These are phyloP conservation scores for Macrophomina pseudophaseolina DNA, from an alignment of 2,329 filamentous ascomycete genomes.

Conservation along the genomic window DNA sequence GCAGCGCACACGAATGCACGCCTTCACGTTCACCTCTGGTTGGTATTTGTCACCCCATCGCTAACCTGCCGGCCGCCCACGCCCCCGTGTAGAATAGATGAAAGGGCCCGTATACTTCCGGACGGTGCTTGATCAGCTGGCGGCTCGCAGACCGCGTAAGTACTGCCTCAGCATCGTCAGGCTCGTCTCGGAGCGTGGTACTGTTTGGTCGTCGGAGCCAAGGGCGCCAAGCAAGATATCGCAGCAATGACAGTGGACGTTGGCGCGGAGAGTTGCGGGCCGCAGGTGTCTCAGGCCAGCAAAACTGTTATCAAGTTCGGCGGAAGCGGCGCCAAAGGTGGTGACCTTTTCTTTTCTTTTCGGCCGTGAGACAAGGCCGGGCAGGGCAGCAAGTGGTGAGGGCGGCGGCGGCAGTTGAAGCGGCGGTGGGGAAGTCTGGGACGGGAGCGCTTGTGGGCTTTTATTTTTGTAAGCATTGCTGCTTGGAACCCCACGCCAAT, in stretches of 20 bases:
- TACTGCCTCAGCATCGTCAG: background rate
- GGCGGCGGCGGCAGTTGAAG: slow-evolving; percentile 1
- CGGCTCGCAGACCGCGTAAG: background rate
- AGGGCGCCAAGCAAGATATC: slow-evolving; percentile 17
- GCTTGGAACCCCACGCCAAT: slow-evolving; percentile 21
- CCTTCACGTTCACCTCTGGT: background rate
- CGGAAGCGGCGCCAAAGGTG: slow-evolving; percentile 1
- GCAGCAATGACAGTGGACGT: slow-evolving; percentile 1
- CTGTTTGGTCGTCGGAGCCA: background rate
- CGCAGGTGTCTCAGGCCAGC: background rate
- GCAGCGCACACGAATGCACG: slow-evolving; percentile 2
- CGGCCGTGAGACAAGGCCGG: background rate
- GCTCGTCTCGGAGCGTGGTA: background rate
- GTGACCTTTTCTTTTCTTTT: slow-evolving; percentile 1
- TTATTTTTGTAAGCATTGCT: slow-evolving; percentile 21
- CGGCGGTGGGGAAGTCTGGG: background rate
- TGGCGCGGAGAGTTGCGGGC: background rate
- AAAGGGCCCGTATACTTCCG: slow-evolving; percentile 2
- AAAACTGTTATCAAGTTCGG: slow-evolving; percentile 8
- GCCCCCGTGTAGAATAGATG: background rate
- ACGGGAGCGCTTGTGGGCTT: background rate
- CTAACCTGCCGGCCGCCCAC: background rate
- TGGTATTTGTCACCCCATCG: slow-evolving; percentile 8
- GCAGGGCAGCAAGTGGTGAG: background rate
- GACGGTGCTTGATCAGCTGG: background rate